Conservation (phyloP, 768 basidiomycete genomes). For the Gelatoporia subvermispora region DNA sequence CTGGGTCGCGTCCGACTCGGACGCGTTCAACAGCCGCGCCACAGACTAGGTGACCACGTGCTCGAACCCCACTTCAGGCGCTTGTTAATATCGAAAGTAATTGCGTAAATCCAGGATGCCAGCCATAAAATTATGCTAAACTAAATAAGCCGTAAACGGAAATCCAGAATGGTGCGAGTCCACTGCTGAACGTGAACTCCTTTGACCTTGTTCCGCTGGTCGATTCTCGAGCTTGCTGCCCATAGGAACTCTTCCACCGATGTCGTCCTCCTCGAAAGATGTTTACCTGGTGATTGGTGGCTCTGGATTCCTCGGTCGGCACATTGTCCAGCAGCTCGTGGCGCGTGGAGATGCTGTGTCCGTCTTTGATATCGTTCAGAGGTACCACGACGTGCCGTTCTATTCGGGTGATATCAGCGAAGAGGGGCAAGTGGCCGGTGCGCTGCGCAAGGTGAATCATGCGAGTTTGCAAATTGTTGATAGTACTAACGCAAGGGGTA, state of each 20-base stretch:
- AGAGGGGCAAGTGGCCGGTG: slow-evolving; percentile 63
- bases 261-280: slow-evolving; percentile 33
- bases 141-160: too few relatives aligned
- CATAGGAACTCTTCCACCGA: neutral
- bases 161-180: too few relatives aligned
- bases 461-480: neutral
- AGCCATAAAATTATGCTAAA: too few relatives aligned
- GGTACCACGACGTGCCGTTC: slow-evolving; percentile 83
- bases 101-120: too few relatives aligned
- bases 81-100: too few relatives aligned
- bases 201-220: too few relatives aligned
- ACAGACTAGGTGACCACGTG: too few relatives aligned
- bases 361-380: slow-evolving; percentile 89
- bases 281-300: slow-evolving; percentile 91
- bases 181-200: too few relatives aligned
- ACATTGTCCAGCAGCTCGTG: slow-evolving; percentile 83
- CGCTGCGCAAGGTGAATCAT: slow-evolving; percentile 66
- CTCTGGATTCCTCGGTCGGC: slow-evolving; percentile 86
- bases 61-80: too few relatives aligned
- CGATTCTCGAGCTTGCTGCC: too few relatives aligned
- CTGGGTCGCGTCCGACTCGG: too few relatives aligned
- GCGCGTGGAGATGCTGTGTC: slow-evolving; percentile 77
- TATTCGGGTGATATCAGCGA: slow-evolving; percentile 88
- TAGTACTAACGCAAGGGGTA: slow-evolving; percentile 23
- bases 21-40: too few relatives aligned